These are phyloP conservation scores for Sporisorium sorghi DNA, from an alignment of 1,284 basidiomycete genomes.

Conservation along the genomic window DNA sequence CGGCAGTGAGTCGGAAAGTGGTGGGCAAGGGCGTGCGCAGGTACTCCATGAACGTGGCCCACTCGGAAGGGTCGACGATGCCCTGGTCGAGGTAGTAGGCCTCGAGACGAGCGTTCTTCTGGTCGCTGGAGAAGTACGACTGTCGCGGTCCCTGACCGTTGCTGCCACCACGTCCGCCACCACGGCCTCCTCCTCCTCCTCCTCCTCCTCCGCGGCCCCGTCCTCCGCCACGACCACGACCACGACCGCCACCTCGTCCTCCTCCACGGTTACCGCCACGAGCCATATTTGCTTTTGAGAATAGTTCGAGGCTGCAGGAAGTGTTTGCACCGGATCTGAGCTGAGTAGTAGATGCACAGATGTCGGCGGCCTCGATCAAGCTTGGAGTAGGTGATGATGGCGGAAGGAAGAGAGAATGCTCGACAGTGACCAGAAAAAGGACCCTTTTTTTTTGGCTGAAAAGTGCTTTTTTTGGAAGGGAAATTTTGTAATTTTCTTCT, in stretches of 20 bases:
- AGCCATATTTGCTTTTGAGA: constrained; percentile 25
- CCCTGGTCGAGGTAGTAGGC: constrained; percentile 67
- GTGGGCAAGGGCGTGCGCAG: constrained; percentile 85
- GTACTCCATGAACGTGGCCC: constrained; percentile 79
- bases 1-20: constrained; percentile 86
- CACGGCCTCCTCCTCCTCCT: constrained; percentile 42
- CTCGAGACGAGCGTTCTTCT: constrained; percentile 57
- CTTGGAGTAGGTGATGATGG: constrained; percentile 28
- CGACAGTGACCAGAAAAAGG: constrained; percentile 7
- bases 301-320: background rate
- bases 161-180: constrained; percentile 32
- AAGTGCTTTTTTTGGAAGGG: background rate
- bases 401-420: background rate
- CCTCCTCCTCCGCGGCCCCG: constrained; percentile 36
- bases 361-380: constrained; percentile 20
- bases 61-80: constrained; percentile 74
- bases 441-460: constrained; percentile 3
- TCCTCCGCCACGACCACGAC: constrained; percentile 35
- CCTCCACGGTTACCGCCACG: constrained; percentile 44
- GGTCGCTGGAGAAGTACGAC: constrained; percentile 31
- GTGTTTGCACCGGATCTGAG: background rate
- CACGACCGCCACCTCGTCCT: constrained; percentile 36
- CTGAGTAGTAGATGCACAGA: constrained; percentile 4
- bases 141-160: constrained; percentile 18
- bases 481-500: constrained; percentile 16